Conservation (phyloP, 306 rosid genomes). For the Corylus americana region DNA sequence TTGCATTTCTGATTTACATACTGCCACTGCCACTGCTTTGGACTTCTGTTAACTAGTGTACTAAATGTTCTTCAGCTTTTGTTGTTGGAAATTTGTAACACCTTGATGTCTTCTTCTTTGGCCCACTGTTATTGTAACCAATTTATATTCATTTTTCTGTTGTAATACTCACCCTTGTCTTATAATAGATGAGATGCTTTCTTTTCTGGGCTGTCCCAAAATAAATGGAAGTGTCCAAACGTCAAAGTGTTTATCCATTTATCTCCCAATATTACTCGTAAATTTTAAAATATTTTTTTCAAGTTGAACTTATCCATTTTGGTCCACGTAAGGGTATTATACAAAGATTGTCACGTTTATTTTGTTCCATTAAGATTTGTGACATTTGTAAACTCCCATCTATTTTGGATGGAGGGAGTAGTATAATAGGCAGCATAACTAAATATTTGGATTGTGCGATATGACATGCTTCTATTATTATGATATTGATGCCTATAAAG, state of each 20-base stretch:
- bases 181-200: no score
- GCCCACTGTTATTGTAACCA: not conserved
- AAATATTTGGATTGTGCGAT: constrained; percentile 2
- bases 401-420: not conserved
- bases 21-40: not conserved
- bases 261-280: not conserved
- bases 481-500: not conserved
- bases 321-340: not conserved
- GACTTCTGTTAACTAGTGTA: not conserved
- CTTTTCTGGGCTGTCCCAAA: no score
- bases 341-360: not conserved
- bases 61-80: not conserved
- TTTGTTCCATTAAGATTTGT: not conserved
- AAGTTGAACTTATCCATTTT: not conserved
- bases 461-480: not conserved
- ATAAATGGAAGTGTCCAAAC: no score
- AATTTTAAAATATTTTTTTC: not conserved
- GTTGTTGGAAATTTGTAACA: not conserved
- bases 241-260: not conserved
- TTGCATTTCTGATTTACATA: not conserved
- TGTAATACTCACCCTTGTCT: not conserved
- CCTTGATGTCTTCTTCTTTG: not conserved
- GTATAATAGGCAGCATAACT: not conserved
- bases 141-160: not conserved
- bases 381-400: not conserved